Percentiles rank a stretch among this genome's conserved stretches.
phyloP scores from a whole-genome alignment of 202 grass and related monocot genomes.

The Dendrocalamus latiflorus region DNA sequence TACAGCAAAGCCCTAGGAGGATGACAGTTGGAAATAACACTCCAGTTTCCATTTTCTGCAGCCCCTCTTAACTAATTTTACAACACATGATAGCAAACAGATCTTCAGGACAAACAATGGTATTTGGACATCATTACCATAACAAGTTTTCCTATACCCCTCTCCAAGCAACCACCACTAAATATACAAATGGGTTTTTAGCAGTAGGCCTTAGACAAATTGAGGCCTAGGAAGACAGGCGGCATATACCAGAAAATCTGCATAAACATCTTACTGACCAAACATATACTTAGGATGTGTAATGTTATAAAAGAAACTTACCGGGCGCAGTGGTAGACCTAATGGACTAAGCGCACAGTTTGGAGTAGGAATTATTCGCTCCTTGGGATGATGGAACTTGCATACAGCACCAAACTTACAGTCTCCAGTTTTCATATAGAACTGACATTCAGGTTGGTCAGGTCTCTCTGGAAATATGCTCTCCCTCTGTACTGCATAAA shows the following conservation, averaged over 20 bases:
- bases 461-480: constrained; percentile 70
- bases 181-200: background rate
- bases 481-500: constrained; percentile 66
- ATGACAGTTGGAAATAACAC: background rate
- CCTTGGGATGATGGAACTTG: constrained; percentile 68
- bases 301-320: constrained; percentile 30
- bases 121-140: background rate
- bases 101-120: background rate
- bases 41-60: background rate
- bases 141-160: background rate
- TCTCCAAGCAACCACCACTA: background rate
- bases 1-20: background rate
- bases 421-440: constrained; percentile 74
- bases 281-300: background rate
- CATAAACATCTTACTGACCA: background rate
- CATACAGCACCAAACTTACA: constrained; percentile 70
- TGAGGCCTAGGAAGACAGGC: background rate
- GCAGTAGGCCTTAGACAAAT: background rate
- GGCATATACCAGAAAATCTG: background rate
- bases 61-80: background rate
- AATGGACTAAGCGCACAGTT: constrained; percentile 60
- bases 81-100: background rate
- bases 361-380: constrained; percentile 57
- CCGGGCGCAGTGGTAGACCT: constrained; percentile 58
- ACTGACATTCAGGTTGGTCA: constrained; percentile 71